Base-by-base conservation (phyloP, 768 basidiomycete species). In the Termitomyces sp. region DNA sequence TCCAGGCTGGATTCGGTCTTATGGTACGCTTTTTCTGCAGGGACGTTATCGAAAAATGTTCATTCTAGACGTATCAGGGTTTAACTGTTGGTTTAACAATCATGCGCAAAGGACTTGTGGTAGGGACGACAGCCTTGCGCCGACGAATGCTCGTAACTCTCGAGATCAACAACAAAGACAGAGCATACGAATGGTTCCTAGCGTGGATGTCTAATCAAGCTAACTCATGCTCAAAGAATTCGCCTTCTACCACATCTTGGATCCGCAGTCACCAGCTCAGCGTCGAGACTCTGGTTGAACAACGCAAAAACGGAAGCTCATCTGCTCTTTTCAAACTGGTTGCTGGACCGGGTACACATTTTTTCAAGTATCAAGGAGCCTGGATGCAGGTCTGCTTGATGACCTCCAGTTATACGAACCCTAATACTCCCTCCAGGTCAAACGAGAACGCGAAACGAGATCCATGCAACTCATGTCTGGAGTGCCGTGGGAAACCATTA, bases 401-500 rank as follows among this genome's bases (percentile, higher is more conserved):
- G 45, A 37, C 39, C 13, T 39, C 11, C 31, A 7, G 27, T 16
- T 13, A 41, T 31, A 42, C 42, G 3, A 27, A 62, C 61, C 33
- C 58, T 64, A 51, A 64, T 42, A 45, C 60, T 27, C 27, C 54
- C 47, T 16, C 15, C 69, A 96, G 94, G 88, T 98, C 64, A 93
- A 93, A 77, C 86, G 97, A 15, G 95, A 98, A 75, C 85, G 97
- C 54, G 94, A 97, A 72, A 91, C 90, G 22, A 89, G 92, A 63
- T 87, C 95, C 31, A 91, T 95, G 83, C 88, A 94, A 67, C 78
- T 94, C 49, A 89, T 89, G 78, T 90, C 93, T 6, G 95, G 96
- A 7, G 84, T 84, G 6, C 97, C 97, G 59, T 99, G 96, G 95
- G 97, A 99, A 73, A 98, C 96, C 0, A 87, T 98, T 48, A 95